Conservation (phyloP, 2,329 filamentous ascomycete species). For the Diaporthe citrichinensis region DNA sequence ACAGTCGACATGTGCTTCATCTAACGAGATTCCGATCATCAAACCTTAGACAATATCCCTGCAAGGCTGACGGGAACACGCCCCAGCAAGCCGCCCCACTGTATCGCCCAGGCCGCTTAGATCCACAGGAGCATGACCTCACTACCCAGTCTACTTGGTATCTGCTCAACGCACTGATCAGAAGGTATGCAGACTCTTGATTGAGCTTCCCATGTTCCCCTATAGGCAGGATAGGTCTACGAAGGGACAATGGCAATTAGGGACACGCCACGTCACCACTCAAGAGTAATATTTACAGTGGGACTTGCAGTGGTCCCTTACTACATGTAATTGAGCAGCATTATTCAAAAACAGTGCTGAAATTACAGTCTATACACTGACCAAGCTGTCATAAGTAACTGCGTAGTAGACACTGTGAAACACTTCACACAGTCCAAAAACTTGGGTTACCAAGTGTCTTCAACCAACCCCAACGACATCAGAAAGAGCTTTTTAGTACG, state of each 20-base stretch:
- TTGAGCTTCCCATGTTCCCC: background rate
- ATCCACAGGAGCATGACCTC: background rate
- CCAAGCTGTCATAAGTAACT: background rate
- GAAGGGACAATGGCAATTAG: background rate
- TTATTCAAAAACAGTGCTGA: too few species aligned
- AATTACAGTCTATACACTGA: too few species aligned
- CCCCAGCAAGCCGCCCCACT: background rate
- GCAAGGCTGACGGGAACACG: slow-evolving; percentile 15
- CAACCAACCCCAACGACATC: background rate
- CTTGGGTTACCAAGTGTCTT: background rate
- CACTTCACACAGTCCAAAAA: background rate
- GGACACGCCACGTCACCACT: too few species aligned
- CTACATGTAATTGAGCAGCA: background rate
- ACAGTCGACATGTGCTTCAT: slow-evolving; percentile 15
- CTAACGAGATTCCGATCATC: slow-evolving; percentile 14
- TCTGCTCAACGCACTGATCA: background rate
- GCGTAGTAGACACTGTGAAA: background rate
- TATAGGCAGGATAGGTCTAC: too few species aligned
- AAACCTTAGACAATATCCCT: slow-evolving; percentile 25
- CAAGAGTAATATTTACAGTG: too few species aligned
- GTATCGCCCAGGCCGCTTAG: slow-evolving; percentile 2
- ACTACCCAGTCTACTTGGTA: background rate
- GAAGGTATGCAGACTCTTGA: background rate
- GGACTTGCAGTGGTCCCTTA: background rate
- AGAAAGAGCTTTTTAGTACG: too few species aligned